Evolutionary conservation across 768 basidiomycete genomes (phyloP).

Genomic region (Kwoniella bestiolae): DNA sequence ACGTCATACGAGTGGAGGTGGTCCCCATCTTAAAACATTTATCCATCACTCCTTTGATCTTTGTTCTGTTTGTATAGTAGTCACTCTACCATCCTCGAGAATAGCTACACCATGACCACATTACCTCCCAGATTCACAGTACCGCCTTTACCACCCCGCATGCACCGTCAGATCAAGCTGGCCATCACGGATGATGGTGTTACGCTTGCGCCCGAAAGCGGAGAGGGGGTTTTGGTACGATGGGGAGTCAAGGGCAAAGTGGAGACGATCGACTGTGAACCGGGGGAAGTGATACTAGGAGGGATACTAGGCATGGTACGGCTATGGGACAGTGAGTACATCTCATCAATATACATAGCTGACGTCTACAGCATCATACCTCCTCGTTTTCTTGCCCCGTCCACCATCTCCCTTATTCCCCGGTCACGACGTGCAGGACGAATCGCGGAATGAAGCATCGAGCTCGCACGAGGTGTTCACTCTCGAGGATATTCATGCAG

Average conservation of each 20-base stretch:
- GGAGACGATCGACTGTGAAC: constrained; percentile 20
- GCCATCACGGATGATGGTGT: constrained; percentile 41
- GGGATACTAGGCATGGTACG: constrained; percentile 49
- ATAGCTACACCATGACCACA: constrained; percentile 2
- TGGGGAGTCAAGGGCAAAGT: constrained; percentile 48
- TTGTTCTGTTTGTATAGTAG: background rate
- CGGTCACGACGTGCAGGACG: constrained; percentile 22
- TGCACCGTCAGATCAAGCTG: constrained; percentile 46
- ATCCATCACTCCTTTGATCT: background rate
- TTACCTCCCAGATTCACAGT: constrained; percentile 48
- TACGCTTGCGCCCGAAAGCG: constrained; percentile 23
- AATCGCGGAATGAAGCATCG: constrained; percentile 23
- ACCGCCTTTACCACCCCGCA: constrained; percentile 49
- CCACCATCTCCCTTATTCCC: constrained; percentile 32
- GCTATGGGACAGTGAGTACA: constrained; percentile 51
- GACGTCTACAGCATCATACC: constrained; percentile 40
- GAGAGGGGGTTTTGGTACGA: constrained; percentile 36
- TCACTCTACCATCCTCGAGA: background rate
- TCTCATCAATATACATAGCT: background rate
- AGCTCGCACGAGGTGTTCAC: constrained; percentile 39
- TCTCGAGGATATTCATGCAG: constrained; percentile 44
- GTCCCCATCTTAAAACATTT: background rate
- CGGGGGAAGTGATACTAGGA: constrained; percentile 38
- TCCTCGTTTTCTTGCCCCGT: constrained; percentile 46
- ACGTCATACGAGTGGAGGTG: constrained; percentile 10